Percentiles rank a stretch among this genome's conserved stretches.
These are phyloP conservation scores for Fusarium abutilonis DNA, from an alignment of 2,329 filamentous ascomycete genomes.

Conservation along the genomic window DNA sequence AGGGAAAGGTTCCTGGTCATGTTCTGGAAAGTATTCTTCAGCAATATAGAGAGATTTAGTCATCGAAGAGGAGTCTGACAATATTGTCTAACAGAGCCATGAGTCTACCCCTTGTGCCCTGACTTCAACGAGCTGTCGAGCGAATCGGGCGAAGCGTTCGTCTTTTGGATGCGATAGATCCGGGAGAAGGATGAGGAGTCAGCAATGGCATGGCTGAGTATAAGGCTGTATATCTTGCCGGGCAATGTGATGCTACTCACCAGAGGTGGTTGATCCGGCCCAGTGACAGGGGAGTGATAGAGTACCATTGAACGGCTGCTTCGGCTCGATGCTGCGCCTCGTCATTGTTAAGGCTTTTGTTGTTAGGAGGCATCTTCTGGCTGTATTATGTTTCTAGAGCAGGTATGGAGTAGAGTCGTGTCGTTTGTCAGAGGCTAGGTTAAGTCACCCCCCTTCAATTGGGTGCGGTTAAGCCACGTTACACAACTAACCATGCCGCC, in stretches of 20 bases:
- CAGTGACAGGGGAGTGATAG: background rate
- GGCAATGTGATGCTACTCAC: background rate
- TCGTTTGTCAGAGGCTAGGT: too few relatives aligned
- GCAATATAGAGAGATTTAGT: background rate
- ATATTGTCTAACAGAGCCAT: background rate
- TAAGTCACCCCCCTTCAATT: too few relatives aligned
- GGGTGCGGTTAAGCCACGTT: too few relatives aligned
- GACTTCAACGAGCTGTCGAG: background rate
- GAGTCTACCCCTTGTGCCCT: background rate
- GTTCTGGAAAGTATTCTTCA: background rate
- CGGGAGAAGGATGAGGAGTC: too few relatives aligned
- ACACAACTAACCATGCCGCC: too few relatives aligned
- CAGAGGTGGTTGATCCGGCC: background rate
- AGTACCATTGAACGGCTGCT: background rate
- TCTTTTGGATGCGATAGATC: background rate
- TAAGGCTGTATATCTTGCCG: constrained; percentile 7
- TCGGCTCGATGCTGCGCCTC: constrained; percentile 5
- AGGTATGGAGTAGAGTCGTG: too few relatives aligned
- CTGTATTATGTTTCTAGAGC: too few relatives aligned
- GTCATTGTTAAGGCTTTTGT: constrained; percentile 3
- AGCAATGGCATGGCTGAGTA: background rate
- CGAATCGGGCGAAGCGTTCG: background rate
- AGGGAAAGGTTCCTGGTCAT: background rate
- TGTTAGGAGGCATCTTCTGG: background rate
- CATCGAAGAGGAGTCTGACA: background rate